A percentile compares a stretch with the other conserved stretches of the same genome.
phyloP scores from a whole-genome alignment of 495 filamentous ascomycete species.

The Zalerion maritima region DNA sequence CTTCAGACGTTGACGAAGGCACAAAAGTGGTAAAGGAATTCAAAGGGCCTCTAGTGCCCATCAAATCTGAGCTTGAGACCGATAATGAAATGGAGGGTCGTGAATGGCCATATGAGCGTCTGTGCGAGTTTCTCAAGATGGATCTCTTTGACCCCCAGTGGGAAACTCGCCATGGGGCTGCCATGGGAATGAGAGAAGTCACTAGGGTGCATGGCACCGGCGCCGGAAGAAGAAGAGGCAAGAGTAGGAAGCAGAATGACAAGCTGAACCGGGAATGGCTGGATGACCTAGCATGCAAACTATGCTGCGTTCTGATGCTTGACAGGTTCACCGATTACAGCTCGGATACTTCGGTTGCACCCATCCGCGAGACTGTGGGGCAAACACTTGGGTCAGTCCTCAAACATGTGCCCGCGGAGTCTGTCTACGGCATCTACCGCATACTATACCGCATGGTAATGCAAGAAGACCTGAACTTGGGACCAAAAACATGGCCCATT shows the following conservation, averaged over 20 bases:
- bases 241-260: constrained; percentile 60
- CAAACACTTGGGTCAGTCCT: constrained; percentile 84
- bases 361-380: constrained; percentile 91
- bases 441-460: constrained; percentile 80
- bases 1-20: constrained; percentile 62
- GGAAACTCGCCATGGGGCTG: constrained; percentile 95
- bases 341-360: constrained; percentile 90
- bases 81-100: constrained; percentile 61
- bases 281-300: constrained; percentile 79
- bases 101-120: constrained; percentile 89
- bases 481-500: constrained; percentile 71
- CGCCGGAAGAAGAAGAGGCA: constrained; percentile 66
- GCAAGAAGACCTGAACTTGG: constrained; percentile 63
- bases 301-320: constrained; percentile 91
- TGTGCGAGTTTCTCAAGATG: constrained; percentile 83
- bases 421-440: constrained; percentile 66
- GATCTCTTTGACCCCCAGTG: constrained; percentile 89
- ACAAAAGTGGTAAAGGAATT: constrained; percentile 89
- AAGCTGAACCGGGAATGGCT: constrained; percentile 68
- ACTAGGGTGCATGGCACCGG: constrained; percentile 82
- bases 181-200: constrained; percentile 87
- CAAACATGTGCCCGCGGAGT: constrained; percentile 55
- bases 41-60: constrained; percentile 56
- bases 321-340: constrained; percentile 97
- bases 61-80: constrained; percentile 48